Percentiles rank a stretch among this genome's conserved stretches.
Evolutionary conservation across 2,329 filamentous ascomycete species (phyloP).

Genomic region (Trichoderma oligosporum): DNA sequence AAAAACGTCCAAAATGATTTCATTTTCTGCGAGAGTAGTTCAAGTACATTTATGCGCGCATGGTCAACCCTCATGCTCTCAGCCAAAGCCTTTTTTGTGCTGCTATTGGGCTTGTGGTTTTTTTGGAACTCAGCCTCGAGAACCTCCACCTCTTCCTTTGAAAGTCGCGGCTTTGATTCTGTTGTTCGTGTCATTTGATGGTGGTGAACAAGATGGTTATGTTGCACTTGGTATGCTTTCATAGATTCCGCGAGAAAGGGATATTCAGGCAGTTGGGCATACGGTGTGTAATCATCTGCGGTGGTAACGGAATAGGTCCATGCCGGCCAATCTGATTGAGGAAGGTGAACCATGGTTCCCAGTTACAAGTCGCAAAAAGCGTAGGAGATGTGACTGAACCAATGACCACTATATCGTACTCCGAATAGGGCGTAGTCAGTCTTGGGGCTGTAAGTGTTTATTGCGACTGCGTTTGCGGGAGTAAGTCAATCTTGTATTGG

Average conservation of each 20-base stretch:
- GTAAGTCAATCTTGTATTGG: background rate
- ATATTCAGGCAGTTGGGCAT: slow-evolving; percentile 34
- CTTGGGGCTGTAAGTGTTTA: background rate
- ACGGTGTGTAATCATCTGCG: slow-evolving; percentile 31
- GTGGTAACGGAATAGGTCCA: slow-evolving; percentile 33
- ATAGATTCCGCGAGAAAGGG: slow-evolving; percentile 39
- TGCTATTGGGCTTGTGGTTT: slow-evolving; percentile 62
- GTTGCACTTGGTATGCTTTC: slow-evolving; percentile 37
- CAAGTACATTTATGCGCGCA: slow-evolving; percentile 58
- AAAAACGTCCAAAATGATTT: too few relatives aligned
- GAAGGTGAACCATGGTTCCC: slow-evolving; percentile 34
- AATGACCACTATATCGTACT: background rate
- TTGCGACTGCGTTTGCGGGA: background rate
- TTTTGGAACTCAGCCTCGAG: slow-evolving; percentile 60
- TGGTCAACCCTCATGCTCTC: slow-evolving; percentile 61
- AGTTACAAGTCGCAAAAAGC: background rate
- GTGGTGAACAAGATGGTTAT: slow-evolving; percentile 36
- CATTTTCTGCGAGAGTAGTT: background rate
- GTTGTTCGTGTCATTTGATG: slow-evolving; percentile 40
- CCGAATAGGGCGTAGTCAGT: background rate
- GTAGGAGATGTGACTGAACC: background rate
- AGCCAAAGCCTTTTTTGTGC: slow-evolving; percentile 57
- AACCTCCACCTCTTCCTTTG: slow-evolving; percentile 57
- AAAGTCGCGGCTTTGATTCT: slow-evolving; percentile 51
- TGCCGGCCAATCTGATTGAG: slow-evolving; percentile 35